Conservation (phyloP, 305 asterid species). For the Euphrasia arctica region DNA sequence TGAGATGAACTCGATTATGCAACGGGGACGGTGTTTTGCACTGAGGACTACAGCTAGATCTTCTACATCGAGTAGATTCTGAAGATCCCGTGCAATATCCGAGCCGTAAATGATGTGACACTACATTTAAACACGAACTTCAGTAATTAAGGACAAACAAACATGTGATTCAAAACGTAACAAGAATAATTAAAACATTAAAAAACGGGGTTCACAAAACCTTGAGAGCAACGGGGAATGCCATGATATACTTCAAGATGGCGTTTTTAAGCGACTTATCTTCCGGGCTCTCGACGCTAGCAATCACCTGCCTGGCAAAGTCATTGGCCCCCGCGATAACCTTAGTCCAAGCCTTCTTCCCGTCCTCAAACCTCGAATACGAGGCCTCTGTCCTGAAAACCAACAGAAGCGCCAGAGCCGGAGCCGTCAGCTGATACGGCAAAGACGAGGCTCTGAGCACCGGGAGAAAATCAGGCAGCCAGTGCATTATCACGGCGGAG, state of each 20-base stretch:
- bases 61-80: slow-evolving; percentile 59
- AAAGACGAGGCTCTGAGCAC: slow-evolving; percentile 68
- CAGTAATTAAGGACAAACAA: background rate
- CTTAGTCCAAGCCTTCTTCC: slow-evolving; percentile 81
- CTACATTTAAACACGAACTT: slow-evolving; percentile 47
- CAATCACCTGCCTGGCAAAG: slow-evolving; percentile 74
- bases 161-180: no score
- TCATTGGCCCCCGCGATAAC: slow-evolving; percentile 70
- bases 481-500: slow-evolving; percentile 56
- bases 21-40: slow-evolving; percentile 84
- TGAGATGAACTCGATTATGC: slow-evolving; percentile 88
- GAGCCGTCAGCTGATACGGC: slow-evolving; percentile 95
- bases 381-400: slow-evolving; percentile 99
- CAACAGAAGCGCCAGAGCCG: slow-evolving; percentile 83
- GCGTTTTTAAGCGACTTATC: slow-evolving; percentile 60
- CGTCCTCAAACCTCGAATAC: slow-evolving; percentile 84
- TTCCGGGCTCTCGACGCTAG: slow-evolving; percentile 44
- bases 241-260: slow-evolving; percentile 75
- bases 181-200: no score
- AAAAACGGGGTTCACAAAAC: slow-evolving; percentile 26
- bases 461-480: slow-evolving; percentile 83
- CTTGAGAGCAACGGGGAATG: slow-evolving; percentile 95
- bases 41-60: slow-evolving; percentile 70
- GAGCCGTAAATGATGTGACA: slow-evolving; percentile 75
- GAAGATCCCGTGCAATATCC: slow-evolving; percentile 64